phyloP scores from a whole-genome alignment of 208 protist genomes.

The Leishmania lainsoni region DNA sequence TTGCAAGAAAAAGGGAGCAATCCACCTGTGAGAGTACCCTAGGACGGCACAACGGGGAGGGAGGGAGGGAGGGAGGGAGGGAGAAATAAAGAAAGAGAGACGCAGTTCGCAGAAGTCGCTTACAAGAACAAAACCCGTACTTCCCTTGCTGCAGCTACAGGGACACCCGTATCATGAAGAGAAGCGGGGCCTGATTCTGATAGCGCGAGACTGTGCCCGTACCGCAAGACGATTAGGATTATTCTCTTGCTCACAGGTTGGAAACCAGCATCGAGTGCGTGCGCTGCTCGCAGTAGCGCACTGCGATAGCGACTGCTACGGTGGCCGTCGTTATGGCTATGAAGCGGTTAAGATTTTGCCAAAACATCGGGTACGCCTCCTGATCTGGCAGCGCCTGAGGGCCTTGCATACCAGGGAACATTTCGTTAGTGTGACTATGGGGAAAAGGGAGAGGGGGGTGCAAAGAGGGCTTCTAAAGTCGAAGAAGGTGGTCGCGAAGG shows the following conservation, averaged over 20 bases:
- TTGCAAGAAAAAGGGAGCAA: neutral
- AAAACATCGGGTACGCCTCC: slow-evolving; percentile 69
- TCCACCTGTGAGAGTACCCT: neutral
- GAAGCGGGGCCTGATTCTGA: neutral
- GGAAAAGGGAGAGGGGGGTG: too few species aligned
- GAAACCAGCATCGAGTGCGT: slow-evolving; percentile 59
- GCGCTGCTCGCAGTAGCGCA: slow-evolving; percentile 71
- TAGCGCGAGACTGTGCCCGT: neutral
- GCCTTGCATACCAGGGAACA: slow-evolving; percentile 80
- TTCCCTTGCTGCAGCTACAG: neutral
- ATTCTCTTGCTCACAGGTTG: slow-evolving; percentile 42
- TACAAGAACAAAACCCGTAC: neutral
- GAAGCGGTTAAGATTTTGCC: slow-evolving; percentile 78
- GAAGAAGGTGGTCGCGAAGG: neutral
- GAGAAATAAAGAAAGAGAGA: neutral
- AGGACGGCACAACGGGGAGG: neutral
- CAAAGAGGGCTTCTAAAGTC: neutral
- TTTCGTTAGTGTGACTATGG: slow-evolving; percentile 12
- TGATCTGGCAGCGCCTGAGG: slow-evolving; percentile 75
- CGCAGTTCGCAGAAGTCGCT: neutral
- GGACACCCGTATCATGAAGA: neutral
- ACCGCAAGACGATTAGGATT: neutral
- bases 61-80: too few species aligned
- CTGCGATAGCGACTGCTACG: slow-evolving; percentile 46
- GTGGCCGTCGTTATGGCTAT: slow-evolving; percentile 48